These are phyloP conservation scores for Mortierella sp. DNA, from an alignment of 371 early-diverging fungal species.

Conservation along the genomic window DNA sequence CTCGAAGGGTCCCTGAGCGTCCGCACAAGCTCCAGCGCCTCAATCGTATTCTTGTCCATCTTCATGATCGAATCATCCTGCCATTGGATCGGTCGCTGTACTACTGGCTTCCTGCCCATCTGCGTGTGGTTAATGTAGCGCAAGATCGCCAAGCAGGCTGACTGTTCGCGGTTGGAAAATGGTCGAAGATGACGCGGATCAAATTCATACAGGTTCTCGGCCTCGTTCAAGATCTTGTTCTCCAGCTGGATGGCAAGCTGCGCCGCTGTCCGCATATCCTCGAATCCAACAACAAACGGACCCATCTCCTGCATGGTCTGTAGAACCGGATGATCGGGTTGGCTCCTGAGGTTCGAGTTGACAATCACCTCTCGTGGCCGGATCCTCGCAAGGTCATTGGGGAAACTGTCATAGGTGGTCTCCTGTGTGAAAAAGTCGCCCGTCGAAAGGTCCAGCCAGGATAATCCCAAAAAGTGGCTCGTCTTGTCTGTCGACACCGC, in stretches of 20 bases:
- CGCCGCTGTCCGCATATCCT: constrained; percentile 47
- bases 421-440: constrained; percentile 87
- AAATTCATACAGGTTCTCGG: constrained; percentile 30
- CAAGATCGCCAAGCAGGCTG: constrained; percentile 67
- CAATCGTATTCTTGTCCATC: constrained; percentile 73
- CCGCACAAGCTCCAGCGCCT: constrained; percentile 69
- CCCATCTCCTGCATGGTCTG: constrained; percentile 32
- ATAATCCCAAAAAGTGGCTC: constrained; percentile 71
- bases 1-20: constrained; percentile 63
- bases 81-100: constrained; percentile 65
- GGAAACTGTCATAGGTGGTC: constrained; percentile 63
- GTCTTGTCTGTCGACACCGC: constrained; percentile 60
- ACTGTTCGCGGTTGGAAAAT: constrained; percentile 61
- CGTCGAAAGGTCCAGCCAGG: constrained; percentile 94
- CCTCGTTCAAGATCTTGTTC: constrained; percentile 34
- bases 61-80: constrained; percentile 63
- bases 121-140: constrained; percentile 71
- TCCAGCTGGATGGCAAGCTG: constrained; percentile 23
- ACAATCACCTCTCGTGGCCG: constrained; percentile 88
- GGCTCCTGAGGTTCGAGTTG: constrained; percentile 48
- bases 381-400: constrained; percentile 84
- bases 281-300: constrained; percentile 46
- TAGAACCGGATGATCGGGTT: constrained; percentile 35
- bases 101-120: constrained; percentile 60
- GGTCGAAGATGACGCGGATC: constrained; percentile 25